phyloP scores from a whole-genome alignment of 140 eudicot genomes.

The Flaveria floridana region DNA sequence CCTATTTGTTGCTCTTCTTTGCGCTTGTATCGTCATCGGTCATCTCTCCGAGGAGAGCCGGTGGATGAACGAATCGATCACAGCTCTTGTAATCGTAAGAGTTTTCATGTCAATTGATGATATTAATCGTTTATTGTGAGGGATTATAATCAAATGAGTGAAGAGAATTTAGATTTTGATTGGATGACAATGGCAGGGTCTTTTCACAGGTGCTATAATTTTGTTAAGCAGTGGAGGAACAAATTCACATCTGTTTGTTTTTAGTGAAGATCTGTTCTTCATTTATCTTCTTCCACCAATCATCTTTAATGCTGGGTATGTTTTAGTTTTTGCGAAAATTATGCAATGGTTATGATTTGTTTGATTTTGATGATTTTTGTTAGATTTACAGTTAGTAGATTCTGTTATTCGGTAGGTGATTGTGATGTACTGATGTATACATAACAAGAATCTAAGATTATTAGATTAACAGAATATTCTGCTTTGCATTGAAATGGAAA shows the following conservation, averaged over 20 bases:
- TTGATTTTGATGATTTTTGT: constrained; percentile 21
- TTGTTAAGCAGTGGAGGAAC: constrained; percentile 59
- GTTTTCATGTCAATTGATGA: background rate
- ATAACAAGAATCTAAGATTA: constrained; percentile 24
- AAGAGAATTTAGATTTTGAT: background rate
- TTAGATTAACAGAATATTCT: background rate
- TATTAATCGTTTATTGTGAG: background rate
- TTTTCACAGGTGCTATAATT: constrained; percentile 69
- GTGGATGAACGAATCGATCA: constrained; percentile 93
- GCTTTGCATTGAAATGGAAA: constrained; percentile 19
- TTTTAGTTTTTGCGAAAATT: constrained; percentile 7
- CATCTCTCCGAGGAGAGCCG: constrained; percentile 83
- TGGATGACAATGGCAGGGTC: constrained; percentile 51
- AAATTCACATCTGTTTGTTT: constrained; percentile 72
- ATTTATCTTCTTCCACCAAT: constrained; percentile 92
- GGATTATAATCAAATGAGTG: background rate
- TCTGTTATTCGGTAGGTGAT: constrained; percentile 13
- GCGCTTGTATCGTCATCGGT: constrained; percentile 82
- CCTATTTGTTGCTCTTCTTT: constrained; percentile 78
- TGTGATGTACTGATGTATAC: constrained; percentile 24
- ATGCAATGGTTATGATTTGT: constrained; percentile 21
- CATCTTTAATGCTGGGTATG: constrained; percentile 90
- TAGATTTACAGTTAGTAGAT: constrained; percentile 14
- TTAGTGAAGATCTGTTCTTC: constrained; percentile 89
- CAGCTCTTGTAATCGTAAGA: constrained; percentile 85